Evolutionary conservation across 208 protist species (phyloP), one percentile per base, ranked within the genome.

Genomic region (Porcisia deanei): DNA sequence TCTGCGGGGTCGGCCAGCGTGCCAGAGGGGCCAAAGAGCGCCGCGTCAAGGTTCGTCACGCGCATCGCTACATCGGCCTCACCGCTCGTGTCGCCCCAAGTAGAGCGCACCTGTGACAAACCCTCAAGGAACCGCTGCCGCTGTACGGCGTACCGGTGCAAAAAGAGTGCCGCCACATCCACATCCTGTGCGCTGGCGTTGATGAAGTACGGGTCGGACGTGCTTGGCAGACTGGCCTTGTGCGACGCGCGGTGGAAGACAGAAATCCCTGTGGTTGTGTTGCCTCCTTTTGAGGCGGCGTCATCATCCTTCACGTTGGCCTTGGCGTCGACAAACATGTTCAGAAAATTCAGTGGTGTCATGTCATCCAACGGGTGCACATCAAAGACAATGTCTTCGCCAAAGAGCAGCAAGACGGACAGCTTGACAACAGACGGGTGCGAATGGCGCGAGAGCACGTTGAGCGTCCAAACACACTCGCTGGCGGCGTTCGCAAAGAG

Each of bases 351-450:
- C 37, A 85, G 71, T 57, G 90, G 73, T 0, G 92, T 96, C 79
- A 98, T 91, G 75, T 97, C 94, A 73, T 98, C 94, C n/a, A 98
- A 85, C 20, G 94, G 94, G 77, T 98, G 92, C 55, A 85, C 85
- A 74, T 96, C 92, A 77, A 96, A 96, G 67, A 95, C 86, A 64
- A 96, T 90, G 54, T 96, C 91, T 76, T 98, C 91, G 54, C 89
- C 85, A 72, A 96, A 94, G 55, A 96, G 81, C 10, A 98, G 81
- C 78, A 95, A 82, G 47, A 96, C 85, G 5, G 95, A 92, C 18
- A 98, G 86, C 82, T 92, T 91, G 58, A 95, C 92, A 16, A 98
- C 93, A 2, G 93, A 95, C 7, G 95, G 95, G 85, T 98, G 95
- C 34, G 86, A 91, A 85, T 98, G 95, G 45, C 88, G 90, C 1